These are phyloP conservation scores for Ceratocystis variospora DNA, from an alignment of 2,329 filamentous ascomycete species.

Conservation along the genomic window DNA sequence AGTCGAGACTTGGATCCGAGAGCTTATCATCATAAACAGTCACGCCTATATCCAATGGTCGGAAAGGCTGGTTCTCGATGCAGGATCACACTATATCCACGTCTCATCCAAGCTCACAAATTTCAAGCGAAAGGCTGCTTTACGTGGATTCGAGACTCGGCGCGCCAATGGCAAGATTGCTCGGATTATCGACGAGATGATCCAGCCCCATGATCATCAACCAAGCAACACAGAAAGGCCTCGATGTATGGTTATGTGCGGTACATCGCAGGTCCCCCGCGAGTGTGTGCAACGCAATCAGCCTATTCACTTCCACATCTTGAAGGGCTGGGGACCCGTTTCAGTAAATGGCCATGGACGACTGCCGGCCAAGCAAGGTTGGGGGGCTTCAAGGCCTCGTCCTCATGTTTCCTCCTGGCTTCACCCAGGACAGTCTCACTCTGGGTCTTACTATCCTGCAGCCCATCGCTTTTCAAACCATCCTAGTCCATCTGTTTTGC, in stretches of 20 bases:
- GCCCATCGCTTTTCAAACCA: neutral
- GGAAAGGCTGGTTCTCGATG: neutral
- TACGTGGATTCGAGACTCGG: neutral
- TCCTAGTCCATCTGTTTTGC: neutral
- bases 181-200: neutral
- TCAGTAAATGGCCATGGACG: neutral
- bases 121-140: neutral
- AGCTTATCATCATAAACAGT: neutral
- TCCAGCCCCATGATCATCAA: neutral
- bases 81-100: neutral
- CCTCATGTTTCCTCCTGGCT: too few relatives aligned
- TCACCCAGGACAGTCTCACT: neutral
- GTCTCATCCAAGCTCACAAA: neutral
- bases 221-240: neutral
- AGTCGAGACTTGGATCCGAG: conserved; percentile 5
- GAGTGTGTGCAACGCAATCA: neutral
- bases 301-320: neutral
- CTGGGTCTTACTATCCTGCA: neutral
- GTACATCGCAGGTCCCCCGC: neutral
- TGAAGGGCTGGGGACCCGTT: neutral
- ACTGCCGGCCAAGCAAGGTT: neutral
- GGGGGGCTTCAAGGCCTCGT: too few relatives aligned
- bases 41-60: neutral
- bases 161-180: neutral
- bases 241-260: neutral